phyloP scores from a whole-genome alignment of 345 rosid genomes.

The Arabis alpina region DNA sequence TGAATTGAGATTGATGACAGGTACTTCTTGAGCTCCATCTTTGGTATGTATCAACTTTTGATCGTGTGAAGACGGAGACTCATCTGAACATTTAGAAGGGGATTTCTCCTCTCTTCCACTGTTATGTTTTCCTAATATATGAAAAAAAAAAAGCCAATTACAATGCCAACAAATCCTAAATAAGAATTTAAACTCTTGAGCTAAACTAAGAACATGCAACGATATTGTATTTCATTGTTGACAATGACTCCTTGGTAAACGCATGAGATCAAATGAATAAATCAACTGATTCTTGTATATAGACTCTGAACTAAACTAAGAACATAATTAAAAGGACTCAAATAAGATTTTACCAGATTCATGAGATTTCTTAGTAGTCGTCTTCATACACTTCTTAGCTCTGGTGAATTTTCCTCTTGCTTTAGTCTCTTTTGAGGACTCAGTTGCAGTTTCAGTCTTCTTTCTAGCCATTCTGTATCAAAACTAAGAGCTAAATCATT shows the following conservation, averaged over 20 bases:
- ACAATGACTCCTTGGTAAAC: background rate
- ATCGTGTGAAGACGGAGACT: conserved; percentile 23
- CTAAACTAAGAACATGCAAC: background rate
- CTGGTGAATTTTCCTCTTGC: conserved; percentile 29
- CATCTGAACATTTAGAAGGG: conserved; percentile 30
- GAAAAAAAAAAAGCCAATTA: background rate
- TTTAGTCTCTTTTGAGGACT: conserved; percentile 28
- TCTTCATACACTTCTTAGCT: conserved; percentile 36
- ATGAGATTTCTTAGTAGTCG: conserved; percentile 2
- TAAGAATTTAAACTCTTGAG: conserved; percentile 6
- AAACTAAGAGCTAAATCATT: conserved; percentile 11
- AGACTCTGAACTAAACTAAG: no score
- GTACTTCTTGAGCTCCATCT: conserved; percentile 29
- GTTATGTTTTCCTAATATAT: conserved; percentile 34
- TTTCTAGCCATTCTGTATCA: conserved; percentile 42
- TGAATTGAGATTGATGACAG: conserved; percentile 38
- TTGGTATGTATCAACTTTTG: conserved; percentile 22
- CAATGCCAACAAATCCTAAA: background rate
- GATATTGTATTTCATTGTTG: background rate
- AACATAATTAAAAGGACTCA: background rate
- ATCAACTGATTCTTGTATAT: no score
- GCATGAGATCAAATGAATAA: background rate
- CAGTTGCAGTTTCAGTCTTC: conserved; percentile 27
- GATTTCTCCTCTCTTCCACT: conserved; percentile 40
- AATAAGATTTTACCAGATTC: conserved; percentile 34